phyloP scores from a whole-genome alignment of 306 rosid species.

The Leucaena leucocephala region DNA sequence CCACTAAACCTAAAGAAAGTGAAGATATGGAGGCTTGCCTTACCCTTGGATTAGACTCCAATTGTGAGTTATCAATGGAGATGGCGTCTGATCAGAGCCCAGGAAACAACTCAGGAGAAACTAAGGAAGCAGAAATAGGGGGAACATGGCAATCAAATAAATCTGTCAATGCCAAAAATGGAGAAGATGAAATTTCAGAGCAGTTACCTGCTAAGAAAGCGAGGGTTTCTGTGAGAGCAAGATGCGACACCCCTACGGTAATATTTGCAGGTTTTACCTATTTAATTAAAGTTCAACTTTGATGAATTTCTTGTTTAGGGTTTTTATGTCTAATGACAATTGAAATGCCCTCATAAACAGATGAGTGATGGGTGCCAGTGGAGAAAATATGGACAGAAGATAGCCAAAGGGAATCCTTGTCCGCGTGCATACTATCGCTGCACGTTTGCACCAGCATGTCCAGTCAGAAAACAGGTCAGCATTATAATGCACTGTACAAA shows the following conservation, averaged over 20 bases:
- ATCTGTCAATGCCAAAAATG: constrained; percentile 39
- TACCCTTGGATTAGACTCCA: constrained; percentile 54
- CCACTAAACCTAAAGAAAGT: constrained; percentile 22
- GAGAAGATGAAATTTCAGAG: constrained; percentile 47
- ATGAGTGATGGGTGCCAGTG: constrained; percentile 86
- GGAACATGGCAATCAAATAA: constrained; percentile 35
- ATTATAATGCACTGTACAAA: not conserved
- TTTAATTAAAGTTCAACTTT: not conserved
- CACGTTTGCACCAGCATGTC: constrained; percentile 69
- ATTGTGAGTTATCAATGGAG: constrained; percentile 30
- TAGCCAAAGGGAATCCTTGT: constrained; percentile 80
- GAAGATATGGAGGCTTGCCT: constrained; percentile 43
- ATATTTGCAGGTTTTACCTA: not conserved
- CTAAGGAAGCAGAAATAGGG: constrained; percentile 44
- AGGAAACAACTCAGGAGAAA: constrained; percentile 51
- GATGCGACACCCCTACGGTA: constrained; percentile 83
- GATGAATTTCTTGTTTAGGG: not conserved
- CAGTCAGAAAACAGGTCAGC: constrained; percentile 71
- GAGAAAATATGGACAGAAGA: constrained; percentile 87
- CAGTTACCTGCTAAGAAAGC: constrained; percentile 64
- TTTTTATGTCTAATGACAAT: constrained; percentile 11
- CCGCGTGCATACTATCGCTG: constrained; percentile 84
- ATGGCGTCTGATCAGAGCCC: constrained; percentile 37
- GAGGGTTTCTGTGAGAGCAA: constrained; percentile 75
- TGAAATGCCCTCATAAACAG: constrained; percentile 33